Evolutionary conservation across 108 stramenopile species (phyloP).

Genomic region (Nitzschia sp.): DNA sequence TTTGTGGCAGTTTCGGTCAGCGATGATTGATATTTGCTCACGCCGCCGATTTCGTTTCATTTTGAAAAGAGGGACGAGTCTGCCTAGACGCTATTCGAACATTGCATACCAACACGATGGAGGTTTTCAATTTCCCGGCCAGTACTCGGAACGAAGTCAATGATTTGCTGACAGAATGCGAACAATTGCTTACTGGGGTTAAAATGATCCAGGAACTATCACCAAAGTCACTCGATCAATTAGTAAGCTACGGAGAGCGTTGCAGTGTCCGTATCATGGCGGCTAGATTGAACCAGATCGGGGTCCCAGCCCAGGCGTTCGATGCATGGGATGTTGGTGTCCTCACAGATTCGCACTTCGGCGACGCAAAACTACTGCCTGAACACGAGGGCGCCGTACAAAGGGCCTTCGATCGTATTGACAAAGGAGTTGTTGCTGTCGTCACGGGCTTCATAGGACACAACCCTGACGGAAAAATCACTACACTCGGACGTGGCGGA

Average conservation of each 20-base stretch:
- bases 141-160: constrained; percentile 62
- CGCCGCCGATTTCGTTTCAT: background rate
- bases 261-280: constrained; percentile 93
- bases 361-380: constrained; percentile 86
- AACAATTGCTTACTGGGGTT: constrained; percentile 93
- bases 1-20: no score
- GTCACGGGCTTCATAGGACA: constrained; percentile 97
- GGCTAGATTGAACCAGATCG: constrained; percentile 90
- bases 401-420: constrained; percentile 71
- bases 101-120: constrained; percentile 76
- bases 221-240: constrained; percentile 86
- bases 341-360: constrained; percentile 85
- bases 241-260: constrained; percentile 94
- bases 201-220: constrained; percentile 88
- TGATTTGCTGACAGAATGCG: constrained; percentile 81
- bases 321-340: constrained; percentile 96
- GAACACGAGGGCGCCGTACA: constrained; percentile 56
- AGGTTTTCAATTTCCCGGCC: constrained; percentile 69
- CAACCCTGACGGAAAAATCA: constrained; percentile 83
- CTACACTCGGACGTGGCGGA: constrained; percentile 95
- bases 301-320: constrained; percentile 92
- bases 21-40: no score
- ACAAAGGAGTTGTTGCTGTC: constrained; percentile 89
- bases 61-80: constrained; percentile 77
- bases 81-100: constrained; percentile 89